Evolutionary conservation across 805 yeast genomes (phyloP).

Genomic region (Schwanniomyces occidentalis): DNA sequence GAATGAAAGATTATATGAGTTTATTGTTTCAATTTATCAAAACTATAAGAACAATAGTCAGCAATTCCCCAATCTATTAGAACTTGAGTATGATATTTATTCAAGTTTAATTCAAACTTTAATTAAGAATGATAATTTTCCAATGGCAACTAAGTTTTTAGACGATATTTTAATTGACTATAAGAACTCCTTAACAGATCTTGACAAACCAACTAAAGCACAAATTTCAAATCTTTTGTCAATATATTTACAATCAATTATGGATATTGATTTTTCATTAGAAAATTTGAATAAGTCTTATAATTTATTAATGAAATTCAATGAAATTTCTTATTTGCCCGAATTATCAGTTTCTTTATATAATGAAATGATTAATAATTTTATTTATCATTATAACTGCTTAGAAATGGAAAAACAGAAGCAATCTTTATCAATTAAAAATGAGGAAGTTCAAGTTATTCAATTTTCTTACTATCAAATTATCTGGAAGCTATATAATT

Average conservation of each 20-base stretch:
- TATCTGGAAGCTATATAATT: constrained; percentile 34
- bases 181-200: constrained; percentile 23
- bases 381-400: constrained; percentile 19
- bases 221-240: constrained; percentile 45
- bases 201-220: constrained; percentile 14
- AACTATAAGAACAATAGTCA: constrained; percentile 28
- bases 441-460: constrained; percentile 1
- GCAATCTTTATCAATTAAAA: not conserved
- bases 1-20: constrained; percentile 23
- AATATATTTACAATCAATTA: constrained; percentile 37
- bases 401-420: constrained; percentile 12
- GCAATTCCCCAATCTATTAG: constrained; percentile 15
- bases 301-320: constrained; percentile 27
- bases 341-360: constrained; percentile 31
- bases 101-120: constrained; percentile 52
- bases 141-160: constrained; percentile 54
- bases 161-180: constrained; percentile 53
- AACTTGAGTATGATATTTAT: constrained; percentile 50
- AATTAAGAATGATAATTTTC: constrained; percentile 48
- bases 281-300: constrained; percentile 22
- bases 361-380: constrained; percentile 30
- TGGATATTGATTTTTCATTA: constrained; percentile 5
- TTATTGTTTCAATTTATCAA: constrained; percentile 26
- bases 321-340: constrained; percentile 32
- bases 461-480: constrained; percentile 15